phyloP scores from a whole-genome alignment of 2,329 filamentous ascomycete genomes.

The Botrytis medusae region DNA sequence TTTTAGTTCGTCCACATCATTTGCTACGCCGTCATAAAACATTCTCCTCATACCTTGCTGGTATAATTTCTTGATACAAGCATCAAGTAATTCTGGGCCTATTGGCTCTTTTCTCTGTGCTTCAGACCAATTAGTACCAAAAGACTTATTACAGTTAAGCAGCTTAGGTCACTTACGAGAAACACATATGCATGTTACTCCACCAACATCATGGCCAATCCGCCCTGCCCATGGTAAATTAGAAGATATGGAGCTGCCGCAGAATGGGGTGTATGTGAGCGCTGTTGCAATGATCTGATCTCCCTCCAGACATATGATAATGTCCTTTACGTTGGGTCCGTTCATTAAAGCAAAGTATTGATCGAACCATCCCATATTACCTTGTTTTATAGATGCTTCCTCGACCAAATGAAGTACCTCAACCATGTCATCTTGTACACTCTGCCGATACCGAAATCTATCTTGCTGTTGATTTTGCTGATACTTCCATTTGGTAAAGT shows the following conservation, averaged over 20 bases:
- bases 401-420: conserved; percentile 52
- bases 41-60: conserved; percentile 53
- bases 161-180: conserved; percentile 46
- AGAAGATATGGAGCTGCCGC: conserved; percentile 47
- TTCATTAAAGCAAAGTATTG: conserved; percentile 55
- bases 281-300: conserved; percentile 53
- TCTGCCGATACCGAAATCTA: conserved; percentile 43
- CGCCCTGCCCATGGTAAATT: conserved; percentile 57
- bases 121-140: conserved; percentile 23
- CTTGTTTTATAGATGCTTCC: conserved; percentile 47
- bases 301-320: conserved; percentile 54
- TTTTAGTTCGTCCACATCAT: conserved; percentile 51
- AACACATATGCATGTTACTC: conserved; percentile 61
- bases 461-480: conserved; percentile 44
- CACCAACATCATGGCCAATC: conserved; percentile 54
- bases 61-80: conserved; percentile 50
- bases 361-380: conserved; percentile 58
- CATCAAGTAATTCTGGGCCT: conserved; percentile 54
- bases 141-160: not conserved
- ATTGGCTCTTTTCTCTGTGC: conserved; percentile 45
- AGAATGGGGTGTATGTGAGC: conserved; percentile 52
- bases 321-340: conserved; percentile 50
- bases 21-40: conserved; percentile 56
- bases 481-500: conserved; percentile 48
- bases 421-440: conserved; percentile 45